Evolutionary conservation across 1,284 basidiomycete species (phyloP), one percentile per base, ranked within the genome.

Genomic region (Mrakiaceae sp.): DNA sequence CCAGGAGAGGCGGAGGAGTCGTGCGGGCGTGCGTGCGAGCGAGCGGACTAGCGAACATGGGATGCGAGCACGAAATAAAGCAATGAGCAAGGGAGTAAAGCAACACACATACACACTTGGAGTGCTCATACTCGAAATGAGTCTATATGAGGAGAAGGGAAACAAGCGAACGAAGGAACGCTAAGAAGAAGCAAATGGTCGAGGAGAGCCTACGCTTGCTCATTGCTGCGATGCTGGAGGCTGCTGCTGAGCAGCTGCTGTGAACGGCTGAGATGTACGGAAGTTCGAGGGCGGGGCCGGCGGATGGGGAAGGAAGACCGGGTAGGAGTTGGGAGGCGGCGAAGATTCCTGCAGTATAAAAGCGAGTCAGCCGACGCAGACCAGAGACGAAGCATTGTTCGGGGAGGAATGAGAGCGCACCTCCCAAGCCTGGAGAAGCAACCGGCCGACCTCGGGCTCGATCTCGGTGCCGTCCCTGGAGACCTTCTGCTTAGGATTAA

Each of bases 391-490:
- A 10, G 48, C 46, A 27, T 16, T 43, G 5, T 8, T 10, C 51
- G 60, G 52, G 11, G 60, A 46, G 46, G 48, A 5, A 10, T 39
- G 60, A 12, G 51, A 46, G 16, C 27, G 27, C 27, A 27, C 27
- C 27, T 48, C 42, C 62, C 62, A 63, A 27, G 43, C 16, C 16
- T 57, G 27, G 2, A 63, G 47, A n/a, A 63, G 50, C 16, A 55
- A 50, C 14, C 62, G 62, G 16, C 62, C 62, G 55, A 63, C 39
- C 16, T 63, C 55, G 2, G 63, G 63, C 42, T 64, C 63, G 43
- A 64, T n/a, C 75, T 96, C 92, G 1, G 92, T 95, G 11, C 92
- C 92, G 72, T 96, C 92, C 62, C 91, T 81, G 10, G 90, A 95
- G 9, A 77, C 74, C 56, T 67, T 58, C 48, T 60, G n/a, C 47